Conservation (phyloP, 2,329 filamentous ascomycete species). For the Thielaviopsis musarum region DNA sequence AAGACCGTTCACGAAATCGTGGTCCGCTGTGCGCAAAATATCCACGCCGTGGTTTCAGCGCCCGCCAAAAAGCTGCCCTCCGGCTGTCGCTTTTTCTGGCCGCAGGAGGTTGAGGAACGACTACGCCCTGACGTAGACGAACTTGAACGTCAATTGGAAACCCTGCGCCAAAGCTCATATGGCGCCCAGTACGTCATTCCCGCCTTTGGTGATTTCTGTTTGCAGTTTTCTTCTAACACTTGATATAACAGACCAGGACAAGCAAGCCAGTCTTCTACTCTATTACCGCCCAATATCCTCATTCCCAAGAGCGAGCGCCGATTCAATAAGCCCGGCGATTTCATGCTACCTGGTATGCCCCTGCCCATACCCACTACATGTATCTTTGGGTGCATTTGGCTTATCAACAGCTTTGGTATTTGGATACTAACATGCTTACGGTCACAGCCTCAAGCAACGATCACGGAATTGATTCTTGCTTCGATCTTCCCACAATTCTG, state of each 20-base stretch:
- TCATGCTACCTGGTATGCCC: constrained; percentile 10
- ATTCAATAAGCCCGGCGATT: constrained; percentile 10
- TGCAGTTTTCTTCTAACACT: neutral
- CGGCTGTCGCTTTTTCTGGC: constrained; percentile 9
- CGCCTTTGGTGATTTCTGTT: too few species aligned
- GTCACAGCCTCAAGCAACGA: constrained; percentile 6
- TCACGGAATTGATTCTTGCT: constrained; percentile 8
- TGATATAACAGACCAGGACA: neutral
- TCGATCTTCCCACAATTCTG: constrained; percentile 9
- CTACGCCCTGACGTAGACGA: constrained; percentile 2
- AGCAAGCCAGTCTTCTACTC: neutral
- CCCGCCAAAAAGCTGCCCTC: constrained; percentile 3
- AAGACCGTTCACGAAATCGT: constrained; percentile 3
- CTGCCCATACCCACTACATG: neutral
- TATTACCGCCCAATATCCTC: constrained; percentile 2
- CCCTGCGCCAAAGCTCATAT: constrained; percentile 1
- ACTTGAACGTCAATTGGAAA: neutral
- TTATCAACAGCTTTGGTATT: neutral
- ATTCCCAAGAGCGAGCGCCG: constrained; percentile 3
- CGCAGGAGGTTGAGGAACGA: constrained; percentile 4
- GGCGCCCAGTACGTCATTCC: neutral
- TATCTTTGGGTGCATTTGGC: neutral
- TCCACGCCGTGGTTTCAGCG: neutral
- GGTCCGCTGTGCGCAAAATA: constrained; percentile 3
- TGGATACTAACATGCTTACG: neutral